Conservation (phyloP, 2,329 filamentous ascomycete genomes). For the Hypoxylon sp. region DNA sequence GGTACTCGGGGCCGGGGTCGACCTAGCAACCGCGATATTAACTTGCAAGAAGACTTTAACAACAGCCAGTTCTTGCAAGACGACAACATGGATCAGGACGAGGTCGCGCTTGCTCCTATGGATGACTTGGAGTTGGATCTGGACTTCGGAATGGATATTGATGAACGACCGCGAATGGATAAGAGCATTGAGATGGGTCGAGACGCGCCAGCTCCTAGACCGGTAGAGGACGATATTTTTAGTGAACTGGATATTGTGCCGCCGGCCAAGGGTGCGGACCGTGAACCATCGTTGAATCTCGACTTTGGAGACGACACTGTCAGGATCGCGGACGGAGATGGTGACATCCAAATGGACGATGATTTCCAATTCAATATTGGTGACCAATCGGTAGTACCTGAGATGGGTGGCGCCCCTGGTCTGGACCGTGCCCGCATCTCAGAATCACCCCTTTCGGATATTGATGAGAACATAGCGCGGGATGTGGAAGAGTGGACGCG, state of each 20-base stretch:
- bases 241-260: conserved; percentile 73
- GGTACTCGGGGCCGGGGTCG: conserved; percentile 65
- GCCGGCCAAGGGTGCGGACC: conserved; percentile 70
- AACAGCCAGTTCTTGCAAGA: conserved; percentile 87
- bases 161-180: conserved; percentile 71
- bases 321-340: conserved; percentile 74
- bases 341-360: conserved; percentile 73
- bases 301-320: conserved; percentile 69
- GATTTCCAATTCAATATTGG: conserved; percentile 76
- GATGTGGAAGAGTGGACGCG: conserved; percentile 73
- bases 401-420: conserved; percentile 62
- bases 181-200: conserved; percentile 89
- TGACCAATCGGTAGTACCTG: conserved; percentile 71
- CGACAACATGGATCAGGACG: conserved; percentile 71
- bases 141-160: conserved; percentile 81
- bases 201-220: conserved; percentile 79
- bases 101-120: conserved; percentile 68
- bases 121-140: conserved; percentile 81
- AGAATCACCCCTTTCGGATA: conserved; percentile 79
- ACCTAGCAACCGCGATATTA: conserved; percentile 74
- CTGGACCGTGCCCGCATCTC: conserved; percentile 74
- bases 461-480: conserved; percentile 73
- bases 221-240: conserved; percentile 79
- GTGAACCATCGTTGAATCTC: conserved; percentile 69
- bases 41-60: conserved; percentile 77